Evolutionary conservation across 2,329 filamentous ascomycete species (phyloP).

Genomic region (Diaporthe vaccinii): DNA sequence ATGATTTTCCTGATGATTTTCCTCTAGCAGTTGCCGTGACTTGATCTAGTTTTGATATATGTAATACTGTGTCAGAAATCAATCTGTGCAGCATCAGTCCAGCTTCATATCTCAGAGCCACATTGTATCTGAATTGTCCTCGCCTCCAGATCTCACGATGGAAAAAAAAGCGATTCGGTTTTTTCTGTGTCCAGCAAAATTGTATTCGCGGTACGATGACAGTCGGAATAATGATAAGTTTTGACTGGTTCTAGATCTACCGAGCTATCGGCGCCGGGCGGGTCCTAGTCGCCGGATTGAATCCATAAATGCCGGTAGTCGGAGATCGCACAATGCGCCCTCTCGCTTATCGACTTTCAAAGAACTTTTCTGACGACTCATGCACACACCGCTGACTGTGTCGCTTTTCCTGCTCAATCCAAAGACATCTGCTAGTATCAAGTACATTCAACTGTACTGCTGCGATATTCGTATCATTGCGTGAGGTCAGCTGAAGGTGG

Average conservation of each 20-base stretch:
- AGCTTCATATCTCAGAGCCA: not conserved
- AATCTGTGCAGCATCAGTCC: not conserved
- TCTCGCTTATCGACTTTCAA: not conserved
- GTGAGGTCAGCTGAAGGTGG: not conserved
- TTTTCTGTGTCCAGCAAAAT: not conserved
- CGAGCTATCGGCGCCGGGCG: slow-evolving; percentile 15
- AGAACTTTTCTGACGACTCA: slow-evolving; percentile 13
- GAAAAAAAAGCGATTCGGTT: not conserved
- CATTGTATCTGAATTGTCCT: no score
- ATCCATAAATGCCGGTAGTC: slow-evolving; percentile 16
- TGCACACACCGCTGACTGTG: not conserved
- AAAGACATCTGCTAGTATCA: not conserved
- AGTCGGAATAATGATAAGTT: not conserved
- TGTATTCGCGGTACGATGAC: not conserved
- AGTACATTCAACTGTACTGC: no score
- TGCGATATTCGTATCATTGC: not conserved
- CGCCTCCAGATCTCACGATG: no score
- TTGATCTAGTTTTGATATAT: not conserved
- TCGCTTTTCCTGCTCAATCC: not conserved
- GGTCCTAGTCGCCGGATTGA: slow-evolving; percentile 13
- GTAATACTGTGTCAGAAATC: no score
- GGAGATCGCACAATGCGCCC: slow-evolving; percentile 6
- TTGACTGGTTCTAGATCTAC: not conserved
- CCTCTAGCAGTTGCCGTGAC: not conserved
- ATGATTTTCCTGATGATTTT: no score